A percentile compares a stretch with the other conserved stretches of the same genome.
Evolutionary conservation across 2,329 filamentous ascomycete species (phyloP).

Genomic region (Helicocarpus griseus): DNA sequence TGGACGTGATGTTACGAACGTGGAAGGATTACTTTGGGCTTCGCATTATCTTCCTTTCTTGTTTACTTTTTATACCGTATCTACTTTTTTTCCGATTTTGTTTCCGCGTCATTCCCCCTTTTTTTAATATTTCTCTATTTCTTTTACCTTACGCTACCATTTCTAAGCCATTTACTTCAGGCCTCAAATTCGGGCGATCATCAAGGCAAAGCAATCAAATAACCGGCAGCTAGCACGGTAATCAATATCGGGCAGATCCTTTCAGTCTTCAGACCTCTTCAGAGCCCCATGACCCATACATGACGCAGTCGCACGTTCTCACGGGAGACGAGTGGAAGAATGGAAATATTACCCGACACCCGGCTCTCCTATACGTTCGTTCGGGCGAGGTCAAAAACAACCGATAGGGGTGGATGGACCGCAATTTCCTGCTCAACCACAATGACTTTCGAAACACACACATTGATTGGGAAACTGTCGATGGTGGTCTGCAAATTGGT

Average conservation of each 20-base stretch:
- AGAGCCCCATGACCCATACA: not conserved
- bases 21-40: not conserved
- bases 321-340: not conserved
- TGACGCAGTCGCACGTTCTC: not conserved
- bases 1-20: not conserved
- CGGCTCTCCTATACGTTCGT: not conserved
- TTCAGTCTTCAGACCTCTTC: not conserved
- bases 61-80: slow-evolving; percentile 15
- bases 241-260: not conserved
- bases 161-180: not conserved
- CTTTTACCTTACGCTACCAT: not conserved
- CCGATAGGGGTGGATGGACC: not conserved
- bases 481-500: too few relatives aligned
- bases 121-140: slow-evolving; percentile 1
- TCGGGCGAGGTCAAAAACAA: not conserved
- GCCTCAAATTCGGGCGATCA: not conserved
- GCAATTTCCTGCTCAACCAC: too few relatives aligned
- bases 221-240: not conserved
- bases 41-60: slow-evolving; percentile 1
- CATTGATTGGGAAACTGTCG: too few relatives aligned
- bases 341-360: not conserved
- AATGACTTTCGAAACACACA: too few relatives aligned
- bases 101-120: not conserved
- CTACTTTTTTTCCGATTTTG: slow-evolving; percentile 9
- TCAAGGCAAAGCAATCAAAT: not conserved